Base-by-base conservation (phyloP, 2,329 filamentous ascomycete genomes). In the Claviceps sp. region DNA sequence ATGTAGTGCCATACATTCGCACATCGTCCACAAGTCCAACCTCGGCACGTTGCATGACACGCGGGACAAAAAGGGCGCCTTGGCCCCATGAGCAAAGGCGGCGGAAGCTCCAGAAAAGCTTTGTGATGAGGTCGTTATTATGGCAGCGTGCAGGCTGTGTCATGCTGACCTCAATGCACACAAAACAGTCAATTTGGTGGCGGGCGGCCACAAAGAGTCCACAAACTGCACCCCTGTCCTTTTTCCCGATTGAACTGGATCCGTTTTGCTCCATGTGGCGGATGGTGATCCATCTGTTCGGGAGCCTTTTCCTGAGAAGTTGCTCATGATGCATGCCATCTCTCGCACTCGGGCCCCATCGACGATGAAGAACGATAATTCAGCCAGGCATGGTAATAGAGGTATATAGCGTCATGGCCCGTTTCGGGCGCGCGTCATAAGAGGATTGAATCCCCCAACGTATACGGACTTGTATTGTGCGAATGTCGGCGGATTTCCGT, bases 241-340 rank as follows among this genome's bases (percentile, higher is more conserved):
- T 30, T 46, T 48, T 52, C 45, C 18, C 46, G 30, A 52, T 48
- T 30, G 50, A 38, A 48, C 16, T 52, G n/a, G 30, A 14, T 42
- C 22, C 41, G 41, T 43, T 22, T 44, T 22, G 42, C 20, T 42
- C 40, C 40, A 42, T 42, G 5, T 42, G 16, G 37, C n/a, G 30
- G 9, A 34, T 34, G 30, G 30, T 34, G 4, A 30, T n/a, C 37
- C 37, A 40, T 34, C 11, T 38, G 34, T 16, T 24, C n/a, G 34
- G 48, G 13, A 43, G 11, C 18, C 26, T 41, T 43, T 42, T 13
- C 48, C 30, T 34, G 30, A 11, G 9, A 34, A 34, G 30, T 34
- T 34, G 9, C 30, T 34, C 24, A 42, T 30, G 16, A 30, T n/a
- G 38, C 30, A 24, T 37, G 20, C 16, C 45, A 41, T 49, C 47